Evolutionary conservation across 768 basidiomycete genomes (phyloP).

Genomic region (Amanita rimosa): DNA sequence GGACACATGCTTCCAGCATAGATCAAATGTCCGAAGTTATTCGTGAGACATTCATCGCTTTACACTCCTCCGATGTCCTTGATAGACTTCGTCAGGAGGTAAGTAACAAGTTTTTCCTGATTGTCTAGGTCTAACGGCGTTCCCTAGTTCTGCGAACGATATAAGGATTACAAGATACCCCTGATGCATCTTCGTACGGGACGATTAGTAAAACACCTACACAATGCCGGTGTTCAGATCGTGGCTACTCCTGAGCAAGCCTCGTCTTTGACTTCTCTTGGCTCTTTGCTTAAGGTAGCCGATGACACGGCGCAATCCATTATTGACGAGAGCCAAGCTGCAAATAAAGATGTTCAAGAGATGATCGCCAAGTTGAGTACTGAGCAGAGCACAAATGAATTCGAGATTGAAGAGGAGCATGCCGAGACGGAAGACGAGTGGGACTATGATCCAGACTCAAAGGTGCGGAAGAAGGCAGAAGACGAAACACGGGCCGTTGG

Average conservation of each 20-base stretch:
- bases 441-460: conserved; percentile 6
- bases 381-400: conserved; percentile 6
- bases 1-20: conserved; percentile 87
- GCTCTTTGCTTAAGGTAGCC: conserved; percentile 24
- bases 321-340: conserved; percentile 16
- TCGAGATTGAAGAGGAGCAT: conserved; percentile 9
- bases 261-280: conserved; percentile 17
- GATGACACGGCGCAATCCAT: conserved; percentile 25
- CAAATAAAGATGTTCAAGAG: conserved; percentile 7
- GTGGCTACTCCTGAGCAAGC: conserved; percentile 30
- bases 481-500: conserved; percentile 15
- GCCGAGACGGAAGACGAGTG: conserved; percentile 7
- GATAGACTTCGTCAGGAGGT: conserved; percentile 66
- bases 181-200: conserved; percentile 31
- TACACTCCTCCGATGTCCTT: conserved; percentile 85
- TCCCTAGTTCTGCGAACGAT: conserved; percentile 62
- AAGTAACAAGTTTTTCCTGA: conserved; percentile 12
- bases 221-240: conserved; percentile 32
- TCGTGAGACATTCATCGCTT: conserved; percentile 85
- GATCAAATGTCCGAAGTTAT: conserved; percentile 86
- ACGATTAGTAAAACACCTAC: conserved; percentile 27
- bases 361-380: conserved; percentile 9
- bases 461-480: conserved; percentile 11
- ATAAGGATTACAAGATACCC: conserved; percentile 61
- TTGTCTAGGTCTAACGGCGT: background rate